Base-by-base conservation (phyloP, 2,329 filamentous ascomycete genomes). In the Colletotrichum zoysiae region DNA sequence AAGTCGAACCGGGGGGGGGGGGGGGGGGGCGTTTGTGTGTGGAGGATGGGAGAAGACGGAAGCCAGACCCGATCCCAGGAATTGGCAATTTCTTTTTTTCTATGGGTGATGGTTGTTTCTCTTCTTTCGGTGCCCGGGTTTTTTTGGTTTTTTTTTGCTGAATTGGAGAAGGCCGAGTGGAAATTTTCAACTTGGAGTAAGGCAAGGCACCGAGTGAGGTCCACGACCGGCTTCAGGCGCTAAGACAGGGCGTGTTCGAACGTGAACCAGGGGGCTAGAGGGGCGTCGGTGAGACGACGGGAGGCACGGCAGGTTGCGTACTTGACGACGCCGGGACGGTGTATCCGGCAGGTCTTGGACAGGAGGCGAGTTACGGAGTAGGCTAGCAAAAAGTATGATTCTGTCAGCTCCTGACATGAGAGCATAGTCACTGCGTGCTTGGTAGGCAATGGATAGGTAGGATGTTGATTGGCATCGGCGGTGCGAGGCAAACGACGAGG, bases 31-130 rank as follows among this genome's bases (percentile, higher is more conserved):
- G 62, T 71, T 20, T 51, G 44, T 55, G 69, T 71, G 69, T 71
- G 59, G 59, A 71, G 65, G 58, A 65, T 71, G 69, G 69, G 69
- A 71, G 23, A 71, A 71, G 65, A 69, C 69, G 69, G 69, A 71
- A 71, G 58, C 69, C 69, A 69, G 59, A 71, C 65, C 69, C 65
- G 69, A 71, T 71, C 50, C 58, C 14, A 71, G 69, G 69, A 69
- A 69, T 71, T 71, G 65, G 69, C 59, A 71, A 71, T 71, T 64
- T 71, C 69, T 59, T 67, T 71, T 71, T 64, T 46, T 57, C 9
- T 14, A 2, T 57, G 20, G 51, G 53, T 67, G 64, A 67, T 44
- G 23, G 50, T 71, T n/a, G 67, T 67, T 48, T 64, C 38, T 12
- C 46, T n/a, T 20, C n/a, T 48, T 65, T 48, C 38, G 23, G 65